Evolutionary conservation across 177 flowering plant genomes (phyloP).

Genomic region (Vitis hybrid): DNA sequence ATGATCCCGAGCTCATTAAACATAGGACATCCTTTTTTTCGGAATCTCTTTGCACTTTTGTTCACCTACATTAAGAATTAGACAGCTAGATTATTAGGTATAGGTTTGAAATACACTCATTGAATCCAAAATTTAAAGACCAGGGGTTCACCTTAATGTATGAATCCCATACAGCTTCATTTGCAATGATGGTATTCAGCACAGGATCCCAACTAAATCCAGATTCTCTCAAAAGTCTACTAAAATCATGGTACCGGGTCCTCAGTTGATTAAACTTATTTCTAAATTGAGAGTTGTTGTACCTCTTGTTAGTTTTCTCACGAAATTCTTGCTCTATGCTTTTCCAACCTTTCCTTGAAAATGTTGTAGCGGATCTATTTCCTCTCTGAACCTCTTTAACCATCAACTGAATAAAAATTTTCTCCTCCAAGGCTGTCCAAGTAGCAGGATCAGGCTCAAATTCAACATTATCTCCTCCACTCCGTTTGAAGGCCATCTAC

Average conservation of each 20-base stretch:
- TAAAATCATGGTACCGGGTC: conserved; percentile 14
- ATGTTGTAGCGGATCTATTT: conserved; percentile 13
- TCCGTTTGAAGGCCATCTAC: conserved; percentile 1
- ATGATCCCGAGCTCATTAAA: conserved; percentile 5
- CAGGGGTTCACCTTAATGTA: conserved; percentile 4
- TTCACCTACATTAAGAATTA: conserved; percentile 5
- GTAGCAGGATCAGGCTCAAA: neutral
- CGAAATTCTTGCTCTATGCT: conserved; percentile 13
- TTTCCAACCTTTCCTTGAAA: conserved; percentile 17
- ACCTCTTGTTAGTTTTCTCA: conserved; percentile 13
- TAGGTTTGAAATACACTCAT: neutral
- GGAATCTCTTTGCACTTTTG: conserved; percentile 11
- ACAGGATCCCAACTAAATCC: neutral
- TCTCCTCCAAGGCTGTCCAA: conserved; percentile 2
- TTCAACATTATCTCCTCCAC: neutral
- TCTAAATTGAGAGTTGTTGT: conserved; percentile 16
- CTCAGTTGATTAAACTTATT: conserved; percentile 16
- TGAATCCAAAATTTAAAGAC: neutral
- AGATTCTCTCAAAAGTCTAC: conserved; percentile 6
- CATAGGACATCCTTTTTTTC: conserved; percentile 10
- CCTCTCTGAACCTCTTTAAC: conserved; percentile 16
- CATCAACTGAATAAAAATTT: conserved; percentile 13
- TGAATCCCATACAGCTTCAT: conserved; percentile 3
- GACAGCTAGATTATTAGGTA: neutral
- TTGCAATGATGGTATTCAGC: conserved; percentile 9